Base-by-base conservation (phyloP, 352 stramenopile genomes). In the Pythium brachiatum region DNA sequence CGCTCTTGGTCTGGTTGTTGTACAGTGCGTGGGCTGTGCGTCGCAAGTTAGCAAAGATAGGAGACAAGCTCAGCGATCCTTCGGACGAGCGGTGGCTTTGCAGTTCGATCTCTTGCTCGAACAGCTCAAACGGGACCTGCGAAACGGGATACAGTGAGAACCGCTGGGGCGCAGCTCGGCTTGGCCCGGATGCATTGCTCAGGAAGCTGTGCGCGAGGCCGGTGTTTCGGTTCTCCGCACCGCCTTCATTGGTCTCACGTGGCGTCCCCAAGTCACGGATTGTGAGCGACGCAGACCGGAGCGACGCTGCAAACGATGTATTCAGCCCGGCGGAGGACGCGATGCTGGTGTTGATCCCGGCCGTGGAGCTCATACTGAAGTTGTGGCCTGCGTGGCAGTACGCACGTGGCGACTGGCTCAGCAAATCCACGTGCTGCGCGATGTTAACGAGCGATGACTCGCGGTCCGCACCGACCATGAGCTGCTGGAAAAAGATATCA, bases 61-160 rank as follows among this genome's bases (percentile, higher is more conserved):
- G 52, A 57, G 81, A 63, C 44, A 72, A 44, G 32, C 52, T 60
- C 32, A 72, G 47, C 27, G 65, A 72, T 23, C 52, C 65, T 53
- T 61, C 75, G 2, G 23, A 70, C 71, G 52, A 84, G 5, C 72
- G 66, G 15, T 75, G 72, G 36, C 74, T 88, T 32, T 89, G 70
- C 7, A 90, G 66, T 62, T 89, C 79, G 62, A 90, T 88, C 58
- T 90, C 81, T 15, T 86, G 72, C 47, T 90, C 79, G 67, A 90
- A 90, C 38, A 90, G 60, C 68, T 90, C 81, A 31, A 90, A 90
- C 0, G 81, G 81, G 3, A 90, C 81, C 50, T 90, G 81, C 8
- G 81, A 88, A 0, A 90, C 81, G 0, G 81, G 81, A 57, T 89
- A 90, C 25, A 89, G 60, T 18, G 81, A 89, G 48, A 76, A 86